These are phyloP conservation scores for Globisporangium canariense DNA, from an alignment of 352 stramenopile genomes.

Conservation along the genomic window DNA sequence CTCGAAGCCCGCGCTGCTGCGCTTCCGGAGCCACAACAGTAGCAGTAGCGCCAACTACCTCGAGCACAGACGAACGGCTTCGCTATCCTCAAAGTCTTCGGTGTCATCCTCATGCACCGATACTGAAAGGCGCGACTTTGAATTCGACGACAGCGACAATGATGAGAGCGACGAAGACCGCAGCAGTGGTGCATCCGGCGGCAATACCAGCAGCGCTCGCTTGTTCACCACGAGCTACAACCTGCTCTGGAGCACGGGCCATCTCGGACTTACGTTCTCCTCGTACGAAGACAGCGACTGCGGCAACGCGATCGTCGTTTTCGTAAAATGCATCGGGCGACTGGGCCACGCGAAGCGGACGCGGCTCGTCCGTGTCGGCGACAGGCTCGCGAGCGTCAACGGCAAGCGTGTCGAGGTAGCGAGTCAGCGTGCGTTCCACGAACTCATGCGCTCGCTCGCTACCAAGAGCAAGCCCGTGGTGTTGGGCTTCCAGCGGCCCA, in stretches of 20 bases:
- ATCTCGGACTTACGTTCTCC: slow-evolving; percentile 42
- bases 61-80: slow-evolving; percentile 12
- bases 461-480: slow-evolving; percentile 32
- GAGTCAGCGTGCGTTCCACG: slow-evolving; percentile 30
- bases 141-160: slow-evolving; percentile 8
- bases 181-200: neutral
- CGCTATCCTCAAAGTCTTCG: slow-evolving; percentile 9
- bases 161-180: slow-evolving; percentile 17
- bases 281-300: slow-evolving; percentile 35
- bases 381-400: slow-evolving; percentile 42
- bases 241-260: slow-evolving; percentile 35
- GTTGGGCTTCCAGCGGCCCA: slow-evolving; percentile 36
- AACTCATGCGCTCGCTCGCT: slow-evolving; percentile 31
- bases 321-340: slow-evolving; percentile 35
- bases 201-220: neutral
- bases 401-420: slow-evolving; percentile 23
- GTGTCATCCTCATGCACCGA: neutral
- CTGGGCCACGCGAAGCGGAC: slow-evolving; percentile 29
- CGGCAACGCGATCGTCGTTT: slow-evolving; percentile 31
- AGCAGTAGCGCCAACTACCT: slow-evolving; percentile 1
- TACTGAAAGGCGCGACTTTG: neutral
- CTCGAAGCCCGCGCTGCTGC: slow-evolving; percentile 33
- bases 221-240: slow-evolving; percentile 26
- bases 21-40: slow-evolving; percentile 23
- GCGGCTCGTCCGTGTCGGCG: slow-evolving; percentile 32